phyloP scores from a whole-genome alignment of 208 protist species.

The Trypanosoma theileri region DNA sequence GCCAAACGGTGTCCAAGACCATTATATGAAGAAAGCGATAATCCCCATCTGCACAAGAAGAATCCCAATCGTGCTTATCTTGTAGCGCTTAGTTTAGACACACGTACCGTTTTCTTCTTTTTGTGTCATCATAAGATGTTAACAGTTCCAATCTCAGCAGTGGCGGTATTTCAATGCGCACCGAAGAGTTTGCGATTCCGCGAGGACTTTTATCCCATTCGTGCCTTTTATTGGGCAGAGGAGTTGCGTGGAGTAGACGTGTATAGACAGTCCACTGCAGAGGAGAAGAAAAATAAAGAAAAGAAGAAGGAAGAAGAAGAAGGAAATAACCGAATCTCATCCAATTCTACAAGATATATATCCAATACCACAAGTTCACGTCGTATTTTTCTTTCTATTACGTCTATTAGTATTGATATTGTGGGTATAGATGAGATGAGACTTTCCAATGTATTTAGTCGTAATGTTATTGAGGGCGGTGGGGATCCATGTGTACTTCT shows the following conservation, averaged over 20 bases:
- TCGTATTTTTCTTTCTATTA: conserved; percentile 42
- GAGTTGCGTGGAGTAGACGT: background rate
- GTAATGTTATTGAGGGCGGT: background rate
- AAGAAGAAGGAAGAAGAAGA: background rate
- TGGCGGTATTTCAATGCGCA: conserved; percentile 33
- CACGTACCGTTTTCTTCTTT: conserved; percentile 29
- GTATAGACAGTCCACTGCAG: background rate
- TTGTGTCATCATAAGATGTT: conserved; percentile 10
- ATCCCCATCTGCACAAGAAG: background rate
- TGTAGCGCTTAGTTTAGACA: conserved; percentile 40
- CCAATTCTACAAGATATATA: background rate
- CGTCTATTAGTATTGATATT: conserved; percentile 53
- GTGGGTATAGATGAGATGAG: conserved; percentile 22
- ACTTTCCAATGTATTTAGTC: background rate
- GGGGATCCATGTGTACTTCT: conserved; percentile 24
- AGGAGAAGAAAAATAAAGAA: background rate
- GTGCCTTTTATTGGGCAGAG: conserved; percentile 42
- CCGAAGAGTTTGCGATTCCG: conserved; percentile 62
- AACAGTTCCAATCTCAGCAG: conserved; percentile 5
- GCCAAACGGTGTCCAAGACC: conserved; percentile 31
- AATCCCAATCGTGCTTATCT: conserved; percentile 18
- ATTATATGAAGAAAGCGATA: background rate
- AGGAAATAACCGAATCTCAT: background rate
- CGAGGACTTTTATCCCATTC: conserved; percentile 55
- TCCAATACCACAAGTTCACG: background rate